A percentile compares a stretch with the other conserved stretches of the same genome.
Conservation (phyloP, 129 eudicot species). For the Pseudognaphalium luteoalbum region DNA sequence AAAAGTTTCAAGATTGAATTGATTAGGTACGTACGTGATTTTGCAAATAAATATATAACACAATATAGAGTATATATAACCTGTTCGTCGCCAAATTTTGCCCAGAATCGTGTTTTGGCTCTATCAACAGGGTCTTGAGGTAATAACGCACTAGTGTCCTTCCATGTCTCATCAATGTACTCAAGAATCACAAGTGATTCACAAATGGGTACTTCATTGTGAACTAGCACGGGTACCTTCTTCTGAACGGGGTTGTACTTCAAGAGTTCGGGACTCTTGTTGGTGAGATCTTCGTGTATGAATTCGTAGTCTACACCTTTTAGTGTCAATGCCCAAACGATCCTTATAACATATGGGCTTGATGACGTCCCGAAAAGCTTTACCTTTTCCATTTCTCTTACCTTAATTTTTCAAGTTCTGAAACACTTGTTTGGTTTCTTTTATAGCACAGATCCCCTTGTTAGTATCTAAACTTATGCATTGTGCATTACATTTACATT, state of each 20-base stretch:
- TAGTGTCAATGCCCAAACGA: slow-evolving; percentile 50
- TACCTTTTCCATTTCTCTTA: slow-evolving; percentile 46
- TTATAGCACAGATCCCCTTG: neutral
- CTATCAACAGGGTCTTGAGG: slow-evolving; percentile 45
- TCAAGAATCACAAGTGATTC: slow-evolving; percentile 59
- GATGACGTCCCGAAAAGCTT: slow-evolving; percentile 61
- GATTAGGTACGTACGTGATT: too few relatives aligned
- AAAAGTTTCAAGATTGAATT: neutral
- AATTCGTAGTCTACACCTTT: slow-evolving; percentile 64
- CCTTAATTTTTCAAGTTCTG: neutral
- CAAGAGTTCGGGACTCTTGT: slow-evolving; percentile 52
- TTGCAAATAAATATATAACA: neutral
- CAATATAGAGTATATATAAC: slow-evolving; percentile 10
- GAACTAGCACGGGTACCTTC: slow-evolving; percentile 57
- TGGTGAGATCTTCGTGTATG: slow-evolving; percentile 43
- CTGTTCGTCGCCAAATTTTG: slow-evolving; percentile 51
- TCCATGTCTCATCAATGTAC: slow-evolving; percentile 62
- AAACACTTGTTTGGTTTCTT: neutral
- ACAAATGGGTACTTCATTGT: slow-evolving; percentile 44
- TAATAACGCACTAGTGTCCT: slow-evolving; percentile 36
- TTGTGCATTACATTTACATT: neutral
- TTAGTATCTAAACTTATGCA: slow-evolving; percentile 9
- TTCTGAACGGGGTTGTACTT: slow-evolving; percentile 56
- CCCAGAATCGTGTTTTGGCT: slow-evolving; percentile 68
- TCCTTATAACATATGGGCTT: slow-evolving; percentile 46